A percentile compares a stretch with the other conserved stretches of the same genome.
Evolutionary conservation across 352 stramenopile species (phyloP).

Genomic region (Blastocystis sp.): DNA sequence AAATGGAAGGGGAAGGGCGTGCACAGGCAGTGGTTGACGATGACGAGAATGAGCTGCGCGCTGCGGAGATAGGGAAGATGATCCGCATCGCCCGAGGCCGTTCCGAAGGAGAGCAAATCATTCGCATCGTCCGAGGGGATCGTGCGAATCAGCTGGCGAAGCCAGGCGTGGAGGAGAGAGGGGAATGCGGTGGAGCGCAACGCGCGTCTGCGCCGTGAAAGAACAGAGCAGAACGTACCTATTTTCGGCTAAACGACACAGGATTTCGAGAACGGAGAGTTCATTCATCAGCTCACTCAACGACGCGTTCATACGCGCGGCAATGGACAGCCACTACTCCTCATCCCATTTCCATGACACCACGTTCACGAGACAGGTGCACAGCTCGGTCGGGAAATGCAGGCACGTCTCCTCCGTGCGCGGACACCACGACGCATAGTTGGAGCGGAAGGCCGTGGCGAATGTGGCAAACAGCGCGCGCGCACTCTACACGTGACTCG

Average conservation of each 20-base stretch:
- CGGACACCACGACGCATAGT: constrained; percentile 6
- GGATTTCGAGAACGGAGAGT: constrained; percentile 31
- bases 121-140: background rate
- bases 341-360: background rate
- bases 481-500: background rate
- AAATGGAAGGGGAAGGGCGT: background rate
- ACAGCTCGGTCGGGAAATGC: background rate
- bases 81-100: background rate
- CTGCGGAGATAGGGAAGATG: background rate
- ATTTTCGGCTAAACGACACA: constrained; percentile 35
- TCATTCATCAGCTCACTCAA: background rate
- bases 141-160: background rate
- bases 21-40: background rate
- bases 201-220: background rate
- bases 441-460: background rate
- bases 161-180: background rate
- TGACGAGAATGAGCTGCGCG: background rate
- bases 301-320: background rate
- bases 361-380: background rate
- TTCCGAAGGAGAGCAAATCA: background rate
- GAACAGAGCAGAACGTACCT: background rate
- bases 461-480: background rate
- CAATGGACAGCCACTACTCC: constrained; percentile 48
- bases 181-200: background rate
- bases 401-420: background rate